Evolutionary conservation across 495 filamentous ascomycete genomes (phyloP), one percentile per base, ranked within the genome.

Genomic region (Daldinia loculata): DNA sequence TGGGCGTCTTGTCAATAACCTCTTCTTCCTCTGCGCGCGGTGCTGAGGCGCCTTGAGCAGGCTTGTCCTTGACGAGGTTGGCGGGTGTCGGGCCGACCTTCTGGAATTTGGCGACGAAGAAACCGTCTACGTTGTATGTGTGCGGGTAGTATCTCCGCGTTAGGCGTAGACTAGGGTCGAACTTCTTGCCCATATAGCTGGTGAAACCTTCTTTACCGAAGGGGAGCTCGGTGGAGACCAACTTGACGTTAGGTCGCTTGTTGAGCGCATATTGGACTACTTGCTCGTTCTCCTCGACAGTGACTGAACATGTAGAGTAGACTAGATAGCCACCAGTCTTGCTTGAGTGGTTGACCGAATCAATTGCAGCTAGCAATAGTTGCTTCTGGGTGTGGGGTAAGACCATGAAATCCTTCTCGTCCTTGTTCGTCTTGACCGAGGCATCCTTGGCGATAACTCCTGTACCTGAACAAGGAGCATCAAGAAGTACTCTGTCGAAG

Each of bases 71-170:
- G 65, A 87, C 84, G 12, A 84, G 84, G 39, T 85, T 85, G 32
- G 81, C 80, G 0, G 91, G 88, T 12, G 90, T 92, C 0, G 91
- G 91, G 12, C 88, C 95, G 30, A 86, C 87, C 87, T 99, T 99
- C 82, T 96, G 95, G 77, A 99, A 90, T 81, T 98, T 99, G 75
- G 92, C 91, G 63, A 98, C 95, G 78, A 96, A 99, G 89, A 99
- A 99, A 60, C 95, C 95, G 71, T 99, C 95, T 27, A 99, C 92
- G 82, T 99, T 99, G 84, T 95, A 94, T 48, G 92, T 85, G 72
- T 98, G 95, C 0, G 95, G 95, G 80, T 98, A 98, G 80, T 92
- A 99, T 58, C 96, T 85, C 57, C 93, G 86, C 15, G 95, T 95
- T 72, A 93, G 81, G 72, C 91, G 92, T 86, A 99, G 89, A 77